A percentile compares a stretch with the other conserved stretches of the same genome.
phyloP scores from a whole-genome alignment of 441 rosid genomes.

The Gossypium schwendimanii region DNA sequence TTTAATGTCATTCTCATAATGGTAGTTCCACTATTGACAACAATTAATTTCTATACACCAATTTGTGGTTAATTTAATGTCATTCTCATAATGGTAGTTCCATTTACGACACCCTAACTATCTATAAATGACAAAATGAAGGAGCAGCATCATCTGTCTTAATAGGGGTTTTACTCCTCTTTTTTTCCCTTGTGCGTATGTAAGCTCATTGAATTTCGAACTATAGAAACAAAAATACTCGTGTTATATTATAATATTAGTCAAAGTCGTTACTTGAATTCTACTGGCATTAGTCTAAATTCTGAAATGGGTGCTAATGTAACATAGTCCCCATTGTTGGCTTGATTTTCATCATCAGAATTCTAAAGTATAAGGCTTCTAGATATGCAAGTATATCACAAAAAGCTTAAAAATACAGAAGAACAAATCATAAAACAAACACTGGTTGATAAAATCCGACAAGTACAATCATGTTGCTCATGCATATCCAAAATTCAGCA shows the following conservation, averaged over 20 bases:
- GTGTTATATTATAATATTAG: neutral
- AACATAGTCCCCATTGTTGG: neutral
- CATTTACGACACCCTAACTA: neutral
- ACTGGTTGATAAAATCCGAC: neutral
- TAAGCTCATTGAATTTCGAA: slow-evolving; percentile 1
- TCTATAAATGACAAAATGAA: neutral
- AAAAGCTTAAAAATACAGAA: neutral
- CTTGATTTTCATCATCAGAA: neutral
- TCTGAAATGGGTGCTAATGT: neutral
- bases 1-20: neutral
- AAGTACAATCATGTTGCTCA: neutral
- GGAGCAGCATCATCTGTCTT: neutral
- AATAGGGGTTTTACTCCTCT: neutral
- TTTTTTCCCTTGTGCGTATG: neutral
- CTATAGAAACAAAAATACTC: neutral
- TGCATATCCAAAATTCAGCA: neutral
- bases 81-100: neutral
- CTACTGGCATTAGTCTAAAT: neutral
- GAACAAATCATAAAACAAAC: too few relatives aligned
- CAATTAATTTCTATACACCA: neutral
- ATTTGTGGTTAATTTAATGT: neutral
- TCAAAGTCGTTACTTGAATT: neutral
- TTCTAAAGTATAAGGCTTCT: neutral
- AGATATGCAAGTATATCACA: neutral
- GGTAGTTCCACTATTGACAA: neutral